These are phyloP conservation scores for Zychaea mexicana DNA, from an alignment of 371 early-diverging fungal genomes.

Conservation along the genomic window DNA sequence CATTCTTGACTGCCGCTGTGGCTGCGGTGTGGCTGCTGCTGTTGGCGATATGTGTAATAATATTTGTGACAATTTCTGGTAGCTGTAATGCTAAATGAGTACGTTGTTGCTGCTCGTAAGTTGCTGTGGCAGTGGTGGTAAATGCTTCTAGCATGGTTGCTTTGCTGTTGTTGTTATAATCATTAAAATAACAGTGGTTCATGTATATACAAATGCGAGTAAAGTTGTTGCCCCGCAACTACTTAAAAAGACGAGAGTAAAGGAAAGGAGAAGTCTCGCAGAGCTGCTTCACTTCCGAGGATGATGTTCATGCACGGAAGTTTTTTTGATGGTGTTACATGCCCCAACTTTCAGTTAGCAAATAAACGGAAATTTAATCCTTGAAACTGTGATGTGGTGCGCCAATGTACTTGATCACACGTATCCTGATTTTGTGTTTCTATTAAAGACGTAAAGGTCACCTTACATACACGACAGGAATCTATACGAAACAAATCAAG, in stretches of 20 bases:
- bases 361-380: background rate
- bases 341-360: background rate
- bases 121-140: background rate
- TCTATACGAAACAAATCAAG: too few species aligned
- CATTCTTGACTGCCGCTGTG: background rate
- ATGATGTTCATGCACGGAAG: background rate
- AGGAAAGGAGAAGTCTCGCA: background rate
- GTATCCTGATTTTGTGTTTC: too few species aligned
- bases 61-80: conserved; percentile 44
- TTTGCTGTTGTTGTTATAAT: background rate
- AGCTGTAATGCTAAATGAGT: conserved; percentile 31
- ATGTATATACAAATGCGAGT: background rate
- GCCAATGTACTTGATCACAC: too few species aligned
- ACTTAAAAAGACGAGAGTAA: background rate
- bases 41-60: conserved; percentile 17
- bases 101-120: background rate
- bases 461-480: too few species aligned
- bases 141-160: background rate
- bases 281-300: background rate
- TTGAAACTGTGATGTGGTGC: too few species aligned
- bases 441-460: too few species aligned
- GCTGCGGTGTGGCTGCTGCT: conserved; percentile 6
- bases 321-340: conserved; percentile 3
- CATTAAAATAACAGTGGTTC: background rate
- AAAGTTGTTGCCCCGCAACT: too few species aligned